These are phyloP conservation scores for Lunasporangiospora selenospora DNA, from an alignment of 192 early-diverging fungal genomes.

Conservation along the genomic window DNA sequence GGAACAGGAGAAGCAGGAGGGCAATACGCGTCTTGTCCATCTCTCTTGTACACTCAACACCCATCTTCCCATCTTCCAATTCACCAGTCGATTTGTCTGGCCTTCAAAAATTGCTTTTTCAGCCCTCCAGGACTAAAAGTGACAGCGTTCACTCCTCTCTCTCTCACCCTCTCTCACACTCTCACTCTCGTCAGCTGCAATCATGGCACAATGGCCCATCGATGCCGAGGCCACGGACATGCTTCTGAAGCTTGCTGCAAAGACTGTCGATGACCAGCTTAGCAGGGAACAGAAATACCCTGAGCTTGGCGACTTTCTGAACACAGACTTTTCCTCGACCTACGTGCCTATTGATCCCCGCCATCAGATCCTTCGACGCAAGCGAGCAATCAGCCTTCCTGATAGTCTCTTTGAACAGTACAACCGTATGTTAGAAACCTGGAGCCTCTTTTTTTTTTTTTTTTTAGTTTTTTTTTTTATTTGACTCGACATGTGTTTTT, in stretches of 20 bases:
- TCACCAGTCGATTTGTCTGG: too few species aligned
- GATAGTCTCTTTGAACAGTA: constrained; percentile 82
- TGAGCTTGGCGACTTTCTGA: constrained; percentile 37
- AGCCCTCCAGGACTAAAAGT: too few species aligned
- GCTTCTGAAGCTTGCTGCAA: constrained; percentile 43
- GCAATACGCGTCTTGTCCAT: too few species aligned
- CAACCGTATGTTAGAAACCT: constrained; percentile 66
- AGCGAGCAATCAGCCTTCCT: constrained; percentile 73
- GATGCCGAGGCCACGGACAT: constrained; percentile 34
- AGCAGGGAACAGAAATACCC: constrained; percentile 51
- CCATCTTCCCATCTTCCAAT: too few species aligned
- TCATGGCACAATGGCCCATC: constrained; percentile 33
- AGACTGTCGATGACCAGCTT: constrained; percentile 49
- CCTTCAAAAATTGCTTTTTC: too few species aligned
- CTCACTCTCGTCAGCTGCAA: too few species aligned
- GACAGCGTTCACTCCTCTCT: too few species aligned
- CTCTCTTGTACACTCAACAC: too few species aligned
- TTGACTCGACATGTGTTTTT: too few species aligned
- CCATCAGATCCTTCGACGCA: constrained; percentile 63
- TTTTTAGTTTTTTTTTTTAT: too few species aligned
- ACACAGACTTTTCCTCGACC: constrained; percentile 60
- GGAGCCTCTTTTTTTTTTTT: background rate
- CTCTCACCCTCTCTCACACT: too few species aligned
- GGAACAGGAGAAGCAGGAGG: too few species aligned
- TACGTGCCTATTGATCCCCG: constrained; percentile 57